Conservation (phyloP, 176 grass and related monocot species). For the Canna indica region DNA sequence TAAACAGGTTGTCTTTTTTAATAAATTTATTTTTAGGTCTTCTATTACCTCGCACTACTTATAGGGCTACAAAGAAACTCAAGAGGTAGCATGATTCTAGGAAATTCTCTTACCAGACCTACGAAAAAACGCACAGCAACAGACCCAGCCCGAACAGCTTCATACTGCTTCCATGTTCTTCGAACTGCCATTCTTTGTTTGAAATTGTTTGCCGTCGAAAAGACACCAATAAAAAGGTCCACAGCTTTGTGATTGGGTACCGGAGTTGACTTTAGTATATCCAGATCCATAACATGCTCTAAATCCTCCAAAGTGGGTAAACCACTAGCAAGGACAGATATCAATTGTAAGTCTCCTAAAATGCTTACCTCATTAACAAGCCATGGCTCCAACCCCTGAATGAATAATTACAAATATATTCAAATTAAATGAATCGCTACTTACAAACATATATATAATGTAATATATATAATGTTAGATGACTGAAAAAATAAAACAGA, state of each 20-base stretch:
- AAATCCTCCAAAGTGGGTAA: slow-evolving; percentile 80
- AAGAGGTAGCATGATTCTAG: neutral
- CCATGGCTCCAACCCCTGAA: slow-evolving; percentile 77
- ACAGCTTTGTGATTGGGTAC: slow-evolving; percentile 43
- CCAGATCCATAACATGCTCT: slow-evolving; percentile 71
- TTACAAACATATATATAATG: neutral
- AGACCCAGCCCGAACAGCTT: slow-evolving; percentile 61
- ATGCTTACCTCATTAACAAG: slow-evolving; percentile 92
- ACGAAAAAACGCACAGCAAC: slow-evolving; percentile 84
- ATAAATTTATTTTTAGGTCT: no score
- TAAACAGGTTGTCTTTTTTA: no score
- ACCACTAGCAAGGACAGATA: slow-evolving; percentile 87
- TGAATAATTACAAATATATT: slow-evolving; percentile 4
- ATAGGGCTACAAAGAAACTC: no score
- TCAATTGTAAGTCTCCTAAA: slow-evolving; percentile 70
- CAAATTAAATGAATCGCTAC: neutral
- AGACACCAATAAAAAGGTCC: slow-evolving; percentile 78
- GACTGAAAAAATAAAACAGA: neutral
- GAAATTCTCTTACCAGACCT: slow-evolving; percentile 63
- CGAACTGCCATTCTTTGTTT: slow-evolving; percentile 90
- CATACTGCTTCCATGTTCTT: slow-evolving; percentile 98
- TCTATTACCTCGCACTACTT: no score
- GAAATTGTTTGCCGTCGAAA: slow-evolving; percentile 98
- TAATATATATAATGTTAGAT: no score
- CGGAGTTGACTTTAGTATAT: slow-evolving; percentile 53